Base-by-base conservation (phyloP, 306 rosid species). In the Cucurbita ficifolia region DNA sequence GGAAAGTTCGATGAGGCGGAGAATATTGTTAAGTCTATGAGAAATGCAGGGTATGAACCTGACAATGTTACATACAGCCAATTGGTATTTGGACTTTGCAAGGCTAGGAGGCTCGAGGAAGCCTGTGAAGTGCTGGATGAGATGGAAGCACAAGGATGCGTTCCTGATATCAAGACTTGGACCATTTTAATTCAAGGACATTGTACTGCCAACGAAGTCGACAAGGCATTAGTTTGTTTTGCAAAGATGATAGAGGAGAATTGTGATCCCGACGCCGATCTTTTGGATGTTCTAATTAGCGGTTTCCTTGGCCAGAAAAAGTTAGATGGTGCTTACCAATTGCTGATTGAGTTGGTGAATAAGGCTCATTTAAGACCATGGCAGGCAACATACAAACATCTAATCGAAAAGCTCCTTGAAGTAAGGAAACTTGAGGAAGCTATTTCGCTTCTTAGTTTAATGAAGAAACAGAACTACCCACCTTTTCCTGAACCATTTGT, bases 141-240 rank as follows among this genome's bases (percentile, higher is more conserved):
- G 72, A 91, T 94, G 99, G 90, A 89, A 81, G 86, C 81, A 53
- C 45, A 76, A 71, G 97, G 95, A 48, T 87, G 95, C 73, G 68
- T 78, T 76, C 96, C 99, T 55, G 97, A 94, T 83, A 76, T 88
- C 73, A 91, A 84, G 83, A 91, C 99, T 45, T 89, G 97, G 99
- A 87, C 97, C 61, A 83, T 91, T 82, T 86, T 94, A 84, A 94
- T 94, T 75, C 91, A 87, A 76, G 99, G 99, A 73, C 87, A 86
- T 81, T 91, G 96, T 85, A 69, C 81, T 51, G 91, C 89, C 72
- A 74, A 85, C 73, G 88, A 91, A 82, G 79, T 84, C 22, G 90
- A 88, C 7, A 60, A 78, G 48, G 97, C 96, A 1, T 82, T 87
- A 24, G 61, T 83, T 75, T 86, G 88, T 82, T 89, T 87, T 17